Base-by-base conservation (phyloP, 148 eudicot species). In the Camellia lanceoleosa region DNA sequence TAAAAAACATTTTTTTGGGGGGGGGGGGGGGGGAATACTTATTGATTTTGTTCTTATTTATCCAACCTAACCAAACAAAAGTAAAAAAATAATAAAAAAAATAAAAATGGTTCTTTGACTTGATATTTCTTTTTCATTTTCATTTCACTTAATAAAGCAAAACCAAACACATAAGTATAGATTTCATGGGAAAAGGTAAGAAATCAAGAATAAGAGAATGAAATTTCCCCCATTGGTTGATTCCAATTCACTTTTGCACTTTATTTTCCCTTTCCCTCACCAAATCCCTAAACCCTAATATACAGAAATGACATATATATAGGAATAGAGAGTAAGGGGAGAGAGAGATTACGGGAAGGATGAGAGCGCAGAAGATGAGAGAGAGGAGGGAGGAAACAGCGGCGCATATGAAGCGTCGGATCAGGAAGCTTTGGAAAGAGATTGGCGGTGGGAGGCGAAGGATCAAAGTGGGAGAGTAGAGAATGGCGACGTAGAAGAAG, bases 331-430 rank as follows among this genome's bases (percentile, higher is more conserved):
- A 2, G 54, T 7, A 69, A 44, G 3, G 20, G 60, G 7, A 11
- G 42, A 38, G 41, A 66, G 51, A 51, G 55, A 82, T 79, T 82
- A 91, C 92, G 41, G 94, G 94, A 81, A 92, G 91, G 56, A 95
- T 82, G 71, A 89, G 75, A 10, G 92, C 83, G 66, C 88, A 88
- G 30, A 84, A 47, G 76, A 86, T 38, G 77, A 95, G 82, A 5
- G 91, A 93, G 62, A 91, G 75, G 59, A 87, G 15, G 51, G 99
- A 88, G 52, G 98, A 88, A 30, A 90, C 58, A 38, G 84, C 85
- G 77, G 92, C 99, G 89, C 97, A 92, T 1, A 83, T 19, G 88
- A 95, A 95, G 11, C 98, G 94, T 75, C 97, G 89, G 65, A 89
- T 89, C 89, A 93, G 20, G 85, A 84, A 91, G 23, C 86, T 87